Percentiles rank a stretch among this genome's conserved stretches.
Conservation (phyloP, 2,329 filamentous ascomycete genomes). For the Penicillium sp. region DNA sequence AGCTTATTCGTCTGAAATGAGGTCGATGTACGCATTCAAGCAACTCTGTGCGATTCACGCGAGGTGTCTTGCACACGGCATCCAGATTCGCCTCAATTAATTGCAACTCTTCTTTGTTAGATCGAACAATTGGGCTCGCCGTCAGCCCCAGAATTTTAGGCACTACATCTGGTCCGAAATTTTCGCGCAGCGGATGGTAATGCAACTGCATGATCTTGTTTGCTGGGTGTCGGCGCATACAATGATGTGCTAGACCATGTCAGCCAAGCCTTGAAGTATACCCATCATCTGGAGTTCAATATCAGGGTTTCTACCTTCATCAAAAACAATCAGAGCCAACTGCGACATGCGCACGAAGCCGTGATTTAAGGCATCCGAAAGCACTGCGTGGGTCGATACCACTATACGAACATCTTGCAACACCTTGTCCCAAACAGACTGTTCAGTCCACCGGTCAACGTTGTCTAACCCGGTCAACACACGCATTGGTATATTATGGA, state of each 20-base stretch:
- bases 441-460: conserved; percentile 73
- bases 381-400: conserved; percentile 75
- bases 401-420: conserved; percentile 71
- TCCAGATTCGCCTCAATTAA: conserved; percentile 72
- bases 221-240: conserved; percentile 65
- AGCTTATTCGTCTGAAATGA: conserved; percentile 33
- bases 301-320: too few species aligned
- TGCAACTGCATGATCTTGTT: conserved; percentile 74
- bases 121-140: conserved; percentile 74
- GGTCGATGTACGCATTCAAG: conserved; percentile 71
- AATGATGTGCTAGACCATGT: conserved; percentile 68
- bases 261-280: neutral
- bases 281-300: too few species aligned
- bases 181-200: conserved; percentile 59
- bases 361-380: conserved; percentile 74
- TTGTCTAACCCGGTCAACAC: conserved; percentile 70
- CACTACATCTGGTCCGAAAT: conserved; percentile 36
- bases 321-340: conserved; percentile 75
- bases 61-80: conserved; percentile 71
- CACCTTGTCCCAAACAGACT: conserved; percentile 68
- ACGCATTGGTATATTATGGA: conserved; percentile 61
- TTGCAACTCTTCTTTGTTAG: conserved; percentile 59
- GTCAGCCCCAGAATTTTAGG: conserved; percentile 79
- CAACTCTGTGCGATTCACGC: conserved; percentile 70
- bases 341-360: conserved; percentile 69